Percentiles rank a stretch among this genome's conserved stretches.
Conservation (phyloP, 140 eudicot species). For the Senecio squalidus region DNA sequence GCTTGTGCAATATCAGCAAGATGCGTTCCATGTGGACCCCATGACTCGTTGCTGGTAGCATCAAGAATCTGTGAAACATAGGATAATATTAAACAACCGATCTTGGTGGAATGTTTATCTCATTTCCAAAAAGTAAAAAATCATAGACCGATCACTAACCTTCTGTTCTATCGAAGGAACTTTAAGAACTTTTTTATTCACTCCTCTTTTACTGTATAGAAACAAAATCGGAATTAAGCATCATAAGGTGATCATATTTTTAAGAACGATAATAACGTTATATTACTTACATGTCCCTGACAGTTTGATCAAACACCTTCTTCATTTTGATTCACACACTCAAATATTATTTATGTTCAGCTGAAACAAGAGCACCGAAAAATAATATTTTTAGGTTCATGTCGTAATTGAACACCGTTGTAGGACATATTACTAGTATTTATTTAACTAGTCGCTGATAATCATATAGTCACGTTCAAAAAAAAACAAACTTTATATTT, state of each 20-base stretch:
- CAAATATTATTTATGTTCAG: constrained; percentile 14
- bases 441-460: no score
- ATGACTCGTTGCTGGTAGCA: constrained; percentile 98
- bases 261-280: not conserved
- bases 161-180: constrained; percentile 91
- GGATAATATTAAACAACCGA: not conserved
- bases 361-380: constrained; percentile 22
- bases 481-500: not conserved
- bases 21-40: constrained; percentile 98
- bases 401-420: not conserved
- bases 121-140: not conserved
- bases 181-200: constrained; percentile 86
- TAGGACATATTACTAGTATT: not conserved
- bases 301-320: constrained; percentile 85
- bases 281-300: constrained; percentile 75
- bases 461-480: not conserved
- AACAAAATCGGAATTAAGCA: not conserved
- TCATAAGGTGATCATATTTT: constrained; percentile 9
- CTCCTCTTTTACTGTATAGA: constrained; percentile 74
- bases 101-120: not conserved
- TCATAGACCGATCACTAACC: no score
- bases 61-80: constrained; percentile 68
- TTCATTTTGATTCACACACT: constrained; percentile 47
- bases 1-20: constrained; percentile 97
- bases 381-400: not conserved